phyloP scores from a whole-genome alignment of 2,329 filamentous ascomycete genomes.

The Ophiostoma ulmi region DNA sequence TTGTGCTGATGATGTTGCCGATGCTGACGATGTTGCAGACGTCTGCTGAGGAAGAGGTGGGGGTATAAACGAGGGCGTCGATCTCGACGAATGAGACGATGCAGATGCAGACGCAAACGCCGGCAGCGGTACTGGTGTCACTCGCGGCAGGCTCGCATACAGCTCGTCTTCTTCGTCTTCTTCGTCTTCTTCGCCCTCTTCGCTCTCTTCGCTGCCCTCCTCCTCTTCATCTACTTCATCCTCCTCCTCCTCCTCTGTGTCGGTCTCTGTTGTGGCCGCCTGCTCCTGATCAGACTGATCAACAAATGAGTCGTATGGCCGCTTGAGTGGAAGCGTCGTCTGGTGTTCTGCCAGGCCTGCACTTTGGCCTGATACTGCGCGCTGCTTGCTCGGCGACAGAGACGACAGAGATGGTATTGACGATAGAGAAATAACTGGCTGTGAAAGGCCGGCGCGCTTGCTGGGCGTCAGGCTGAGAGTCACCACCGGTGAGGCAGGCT shows the following conservation, averaged over 20 bases:
- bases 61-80: not conserved
- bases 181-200: not conserved
- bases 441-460: not conserved
- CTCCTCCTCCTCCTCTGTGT: not conserved
- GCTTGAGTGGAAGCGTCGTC: not conserved
- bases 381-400: not conserved
- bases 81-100: not conserved
- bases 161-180: slow-evolving; percentile 12
- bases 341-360: not conserved
- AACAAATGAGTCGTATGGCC: not conserved
- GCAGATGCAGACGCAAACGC: not conserved
- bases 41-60: not conserved
- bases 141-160: not conserved
- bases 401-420: not conserved
- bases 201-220: not conserved
- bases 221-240: not conserved
- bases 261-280: slow-evolving; percentile 12
- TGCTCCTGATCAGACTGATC: not conserved
- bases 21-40: not conserved
- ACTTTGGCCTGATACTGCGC: not conserved
- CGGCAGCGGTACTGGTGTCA: slow-evolving; percentile 6
- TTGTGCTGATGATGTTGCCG: not conserved
- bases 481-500: not conserved
- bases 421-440: not conserved
- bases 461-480: not conserved